These are phyloP conservation scores for Cercophora newfieldiana DNA, from an alignment of 495 filamentous ascomycete genomes.

Conservation along the genomic window DNA sequence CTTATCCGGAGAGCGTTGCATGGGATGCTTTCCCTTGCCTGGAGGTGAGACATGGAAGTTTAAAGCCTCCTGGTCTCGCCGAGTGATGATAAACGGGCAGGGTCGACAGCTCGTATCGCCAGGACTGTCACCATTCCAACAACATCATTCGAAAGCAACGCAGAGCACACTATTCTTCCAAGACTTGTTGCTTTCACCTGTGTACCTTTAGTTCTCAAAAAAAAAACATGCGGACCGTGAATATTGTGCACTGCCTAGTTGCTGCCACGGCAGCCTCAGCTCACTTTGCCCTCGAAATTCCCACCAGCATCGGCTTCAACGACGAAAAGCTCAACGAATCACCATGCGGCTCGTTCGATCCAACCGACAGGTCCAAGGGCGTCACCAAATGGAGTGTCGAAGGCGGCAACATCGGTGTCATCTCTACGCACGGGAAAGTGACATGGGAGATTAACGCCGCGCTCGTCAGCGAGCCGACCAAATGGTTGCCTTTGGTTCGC, in stretches of 20 bases:
- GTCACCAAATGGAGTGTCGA: slow-evolving; percentile 26
- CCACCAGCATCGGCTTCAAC: slow-evolving; percentile 17
- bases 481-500: slow-evolving; percentile 23
- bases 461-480: slow-evolving; percentile 17
- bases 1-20: no score
- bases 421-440: slow-evolving; percentile 25
- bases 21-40: no score
- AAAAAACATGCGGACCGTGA: not conserved
- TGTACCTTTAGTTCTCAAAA: no score
- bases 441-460: slow-evolving; percentile 28
- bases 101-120: no score
- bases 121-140: no score
- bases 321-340: slow-evolving; percentile 1
- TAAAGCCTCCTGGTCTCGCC: no score
- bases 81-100: no score
- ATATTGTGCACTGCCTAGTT: not conserved
- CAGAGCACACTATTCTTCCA: no score
- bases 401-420: slow-evolving; percentile 24
- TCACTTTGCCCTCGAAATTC: slow-evolving; percentile 17
- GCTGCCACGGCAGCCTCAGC: slow-evolving; percentile 2
- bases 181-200: no score
- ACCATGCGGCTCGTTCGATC: slow-evolving; percentile 16
- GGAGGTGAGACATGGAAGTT: no score
- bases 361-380: slow-evolving; percentile 21
- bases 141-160: no score